A percentile compares a stretch with the other conserved stretches of the same genome.
These are phyloP conservation scores for Toxicodendron radicans DNA, from an alignment of 345 rosid genomes.

Conservation along the genomic window DNA sequence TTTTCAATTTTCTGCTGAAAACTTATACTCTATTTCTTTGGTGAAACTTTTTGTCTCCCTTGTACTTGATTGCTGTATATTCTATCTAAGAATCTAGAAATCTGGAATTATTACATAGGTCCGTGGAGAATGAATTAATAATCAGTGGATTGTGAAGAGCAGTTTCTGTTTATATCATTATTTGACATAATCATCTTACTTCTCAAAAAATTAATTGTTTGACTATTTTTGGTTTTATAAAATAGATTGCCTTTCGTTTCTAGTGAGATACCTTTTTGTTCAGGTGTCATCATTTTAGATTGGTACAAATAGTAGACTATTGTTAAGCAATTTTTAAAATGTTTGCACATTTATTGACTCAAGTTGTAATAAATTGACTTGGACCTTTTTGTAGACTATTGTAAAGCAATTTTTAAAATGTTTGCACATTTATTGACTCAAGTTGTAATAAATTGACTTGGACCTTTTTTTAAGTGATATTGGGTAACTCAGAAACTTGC, in stretches of 20 bases:
- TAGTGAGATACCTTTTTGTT: constrained; percentile 1
- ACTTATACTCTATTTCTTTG: constrained; percentile 1
- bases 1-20: constrained; percentile 4
- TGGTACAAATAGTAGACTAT: not conserved
- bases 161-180: not conserved
- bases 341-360: not conserved
- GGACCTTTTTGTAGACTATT: too few relatives aligned
- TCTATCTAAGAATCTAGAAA: not conserved
- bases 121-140: not conserved
- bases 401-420: too few relatives aligned
- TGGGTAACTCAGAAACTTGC: too few relatives aligned
- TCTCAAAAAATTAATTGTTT: not conserved
- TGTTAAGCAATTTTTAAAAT: not conserved
- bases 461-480: too few relatives aligned
- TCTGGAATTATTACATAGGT: not conserved
- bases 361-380: not conserved
- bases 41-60: not conserved
- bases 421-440: too few relatives aligned
- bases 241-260: not conserved
- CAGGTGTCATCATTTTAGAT: not conserved
- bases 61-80: not conserved
- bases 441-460: too few relatives aligned
- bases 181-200: not conserved
- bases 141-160: too few relatives aligned
- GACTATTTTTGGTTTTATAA: not conserved